Percentiles rank a stretch among this genome's conserved stretches.
Evolutionary conservation across 768 basidiomycete species (phyloP).

Genomic region (Collybia sordida): DNA sequence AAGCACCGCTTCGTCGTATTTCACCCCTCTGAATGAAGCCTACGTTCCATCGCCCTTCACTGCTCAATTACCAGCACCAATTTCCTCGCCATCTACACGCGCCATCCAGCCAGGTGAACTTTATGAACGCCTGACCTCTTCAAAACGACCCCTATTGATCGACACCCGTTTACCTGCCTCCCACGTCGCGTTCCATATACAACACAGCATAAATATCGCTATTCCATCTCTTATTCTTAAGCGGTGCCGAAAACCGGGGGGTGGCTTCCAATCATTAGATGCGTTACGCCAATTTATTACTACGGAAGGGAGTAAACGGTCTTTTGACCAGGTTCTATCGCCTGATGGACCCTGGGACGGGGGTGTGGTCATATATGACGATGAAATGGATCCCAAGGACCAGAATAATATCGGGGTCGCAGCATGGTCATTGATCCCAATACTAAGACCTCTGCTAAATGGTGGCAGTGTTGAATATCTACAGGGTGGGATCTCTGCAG

Average conservation of each 20-base stretch:
- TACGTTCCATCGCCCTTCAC: slow-evolving; percentile 22
- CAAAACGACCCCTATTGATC: slow-evolving; percentile 65
- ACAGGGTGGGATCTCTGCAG: slow-evolving; percentile 67
- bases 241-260: slow-evolving; percentile 71
- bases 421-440: slow-evolving; percentile 70
- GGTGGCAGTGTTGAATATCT: slow-evolving; percentile 65
- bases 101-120: slow-evolving; percentile 49
- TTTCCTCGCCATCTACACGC: slow-evolving; percentile 17
- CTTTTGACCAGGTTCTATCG: slow-evolving; percentile 66
- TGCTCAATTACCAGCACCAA: slow-evolving; percentile 24
- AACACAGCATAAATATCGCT: slow-evolving; percentile 76
- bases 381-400: slow-evolving; percentile 72
- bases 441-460: slow-evolving; percentile 58
- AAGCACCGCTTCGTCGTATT: slow-evolving; percentile 45
- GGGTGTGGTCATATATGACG: slow-evolving; percentile 73
- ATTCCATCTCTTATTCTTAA: slow-evolving; percentile 92
- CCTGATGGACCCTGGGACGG: slow-evolving; percentile 66
- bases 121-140: slow-evolving; percentile 46
- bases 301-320: slow-evolving; percentile 67
- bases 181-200: slow-evolving; percentile 64
- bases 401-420: slow-evolving; percentile 52
- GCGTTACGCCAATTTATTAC: slow-evolving; percentile 80
- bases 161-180: slow-evolving; percentile 76
- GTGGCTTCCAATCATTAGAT: slow-evolving; percentile 63
- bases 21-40: slow-evolving; percentile 45